Conservation (phyloP, 345 rosid species). For the Isatis tinctoria region DNA sequence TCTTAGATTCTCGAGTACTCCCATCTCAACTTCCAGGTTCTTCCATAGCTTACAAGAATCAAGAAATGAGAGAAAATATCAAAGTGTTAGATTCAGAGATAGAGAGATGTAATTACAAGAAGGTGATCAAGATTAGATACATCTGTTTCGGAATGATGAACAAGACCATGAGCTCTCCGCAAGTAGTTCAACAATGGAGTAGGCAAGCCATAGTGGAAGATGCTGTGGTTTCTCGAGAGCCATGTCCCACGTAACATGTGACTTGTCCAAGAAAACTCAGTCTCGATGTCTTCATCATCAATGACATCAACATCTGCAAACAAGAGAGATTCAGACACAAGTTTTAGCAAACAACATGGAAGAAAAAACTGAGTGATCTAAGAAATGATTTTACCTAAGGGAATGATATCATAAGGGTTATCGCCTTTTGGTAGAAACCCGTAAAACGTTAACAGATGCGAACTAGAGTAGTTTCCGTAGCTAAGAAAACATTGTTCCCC, state of each 20-base stretch:
- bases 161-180: conserved; percentile 57
- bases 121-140: conserved; percentile 14
- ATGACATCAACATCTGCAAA: conserved; percentile 68
- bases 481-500: conserved; percentile 89
- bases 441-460: conserved; percentile 82
- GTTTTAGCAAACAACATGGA: background rate
- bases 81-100: background rate
- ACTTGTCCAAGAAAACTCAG: conserved; percentile 42
- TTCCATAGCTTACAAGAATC: conserved; percentile 38
- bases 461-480: conserved; percentile 79
- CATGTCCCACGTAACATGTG: conserved; percentile 97
- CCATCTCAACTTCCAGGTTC: conserved; percentile 54
- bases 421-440: conserved; percentile 82
- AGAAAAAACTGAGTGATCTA: background rate
- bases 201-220: conserved; percentile 84
- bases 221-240: conserved; percentile 60
- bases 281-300: conserved; percentile 37
- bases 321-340: conserved; percentile 1
- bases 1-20: conserved; percentile 56
- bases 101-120: background rate
- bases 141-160: conserved; percentile 29
- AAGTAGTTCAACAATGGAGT: conserved; percentile 61
- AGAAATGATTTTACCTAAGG: conserved; percentile 53
- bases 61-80: background rate
- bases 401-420: conserved; percentile 77